Evolutionary conservation across 2,329 filamentous ascomycete species (phyloP).

Genomic region (Penicillium sp.): DNA sequence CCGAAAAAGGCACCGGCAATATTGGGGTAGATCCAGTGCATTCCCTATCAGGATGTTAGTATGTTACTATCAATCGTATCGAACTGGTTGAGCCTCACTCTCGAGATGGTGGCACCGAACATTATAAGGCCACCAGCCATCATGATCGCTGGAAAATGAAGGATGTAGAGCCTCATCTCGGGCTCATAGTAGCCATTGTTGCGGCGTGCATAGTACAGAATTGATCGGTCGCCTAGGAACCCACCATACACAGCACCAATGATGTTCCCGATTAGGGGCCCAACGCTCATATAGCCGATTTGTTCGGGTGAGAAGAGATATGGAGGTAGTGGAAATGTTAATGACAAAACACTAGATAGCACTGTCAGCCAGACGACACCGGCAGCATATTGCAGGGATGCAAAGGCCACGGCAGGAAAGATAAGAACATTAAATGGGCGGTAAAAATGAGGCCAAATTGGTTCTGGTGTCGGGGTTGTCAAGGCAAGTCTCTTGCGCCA

Average conservation of each 20-base stretch:
- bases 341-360: constrained; percentile 33
- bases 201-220: constrained; percentile 45
- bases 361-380: constrained; percentile 41
- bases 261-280: constrained; percentile 43
- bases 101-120: constrained; percentile 42
- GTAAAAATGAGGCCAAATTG: constrained; percentile 35
- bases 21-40: constrained; percentile 48
- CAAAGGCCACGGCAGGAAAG: constrained; percentile 46
- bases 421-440: constrained; percentile 34
- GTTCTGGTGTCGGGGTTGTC: constrained; percentile 24
- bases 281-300: constrained; percentile 36
- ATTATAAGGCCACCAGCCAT: constrained; percentile 48
- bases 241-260: constrained; percentile 46
- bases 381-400: constrained; percentile 43
- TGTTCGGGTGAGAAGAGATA: constrained; percentile 36
- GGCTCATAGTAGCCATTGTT: constrained; percentile 53
- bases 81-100: constrained; percentile 27
- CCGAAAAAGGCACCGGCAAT: constrained; percentile 41
- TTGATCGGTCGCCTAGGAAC: constrained; percentile 41
- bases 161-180: constrained; percentile 49
- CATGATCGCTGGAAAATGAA: constrained; percentile 38
- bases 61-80: neutral
- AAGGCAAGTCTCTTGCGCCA: constrained; percentile 31
- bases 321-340: constrained; percentile 38
- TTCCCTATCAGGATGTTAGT: constrained; percentile 32